These are phyloP conservation scores for Phytophthora pini DNA, from an alignment of 352 stramenopile genomes.

Conservation along the genomic window DNA sequence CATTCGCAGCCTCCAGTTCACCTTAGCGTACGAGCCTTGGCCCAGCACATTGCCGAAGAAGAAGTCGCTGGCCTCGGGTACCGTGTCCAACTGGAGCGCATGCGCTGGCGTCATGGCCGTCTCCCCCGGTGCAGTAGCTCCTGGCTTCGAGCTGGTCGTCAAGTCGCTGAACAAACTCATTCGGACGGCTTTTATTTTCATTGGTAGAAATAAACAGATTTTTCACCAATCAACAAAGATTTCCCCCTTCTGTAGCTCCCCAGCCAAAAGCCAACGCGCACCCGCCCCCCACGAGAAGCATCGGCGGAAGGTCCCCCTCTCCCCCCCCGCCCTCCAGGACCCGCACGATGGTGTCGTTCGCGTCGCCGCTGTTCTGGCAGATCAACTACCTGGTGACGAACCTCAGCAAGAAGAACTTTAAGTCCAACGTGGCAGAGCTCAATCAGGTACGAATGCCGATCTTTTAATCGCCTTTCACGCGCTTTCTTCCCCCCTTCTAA, in stretches of 20 bases:
- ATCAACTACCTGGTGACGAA: slow-evolving; percentile 94
- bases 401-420: slow-evolving; percentile 95
- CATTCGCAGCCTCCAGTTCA: slow-evolving; percentile 18
- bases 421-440: slow-evolving; percentile 92
- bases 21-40: slow-evolving; percentile 90
- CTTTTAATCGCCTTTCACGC: slow-evolving; percentile 15
- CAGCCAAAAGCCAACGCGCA: slow-evolving; percentile 26
- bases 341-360: slow-evolving; percentile 86
- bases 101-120: slow-evolving; percentile 46
- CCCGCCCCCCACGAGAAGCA: slow-evolving; percentile 17
- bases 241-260: slow-evolving; percentile 25
- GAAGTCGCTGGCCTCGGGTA: slow-evolving; percentile 83
- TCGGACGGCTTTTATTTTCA: no score
- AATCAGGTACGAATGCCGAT: slow-evolving; percentile 75
- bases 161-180: slow-evolving; percentile 8
- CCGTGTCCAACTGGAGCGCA: slow-evolving; percentile 62
- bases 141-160: slow-evolving; percentile 15
- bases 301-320: slow-evolving; percentile 21
- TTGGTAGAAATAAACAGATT: background rate
- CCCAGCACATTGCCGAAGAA: slow-evolving; percentile 87
- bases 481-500: background rate
- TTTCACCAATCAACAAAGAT: background rate
- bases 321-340: slow-evolving; percentile 6
- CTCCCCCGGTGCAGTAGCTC: background rate
- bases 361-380: slow-evolving; percentile 94